A percentile compares a stretch with the other conserved stretches of the same genome.
phyloP scores from a whole-genome alignment of 805 yeast genomes.

The Hanseniaspora thailandica region DNA sequence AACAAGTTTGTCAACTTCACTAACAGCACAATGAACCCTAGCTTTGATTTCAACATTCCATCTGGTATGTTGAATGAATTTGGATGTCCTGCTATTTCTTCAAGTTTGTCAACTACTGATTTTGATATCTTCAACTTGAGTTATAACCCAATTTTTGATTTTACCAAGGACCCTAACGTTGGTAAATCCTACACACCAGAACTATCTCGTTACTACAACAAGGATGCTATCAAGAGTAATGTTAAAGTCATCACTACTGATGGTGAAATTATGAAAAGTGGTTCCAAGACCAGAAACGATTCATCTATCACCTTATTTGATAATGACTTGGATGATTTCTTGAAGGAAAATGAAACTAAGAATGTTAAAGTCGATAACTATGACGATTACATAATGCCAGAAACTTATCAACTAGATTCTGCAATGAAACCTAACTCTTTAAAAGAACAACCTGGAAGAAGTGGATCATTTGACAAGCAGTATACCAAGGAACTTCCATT shows the following conservation, averaged over 20 bases:
- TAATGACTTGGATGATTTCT: constrained; percentile 4
- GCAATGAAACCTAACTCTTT: neutral
- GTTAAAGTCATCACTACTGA: constrained; percentile 20
- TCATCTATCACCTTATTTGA: neutral
- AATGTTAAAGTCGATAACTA: neutral
- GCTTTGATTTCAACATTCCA: constrained; percentile 53
- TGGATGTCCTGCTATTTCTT: constrained; percentile 49
- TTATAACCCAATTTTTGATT: constrained; percentile 29
- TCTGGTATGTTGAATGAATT: constrained; percentile 30
- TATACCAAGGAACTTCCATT: constrained; percentile 36
- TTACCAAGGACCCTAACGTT: constrained; percentile 21
- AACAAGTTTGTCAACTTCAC: constrained; percentile 72
- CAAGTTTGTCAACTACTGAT: constrained; percentile 59
- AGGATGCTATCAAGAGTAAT: constrained; percentile 25
- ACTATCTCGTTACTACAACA: constrained; percentile 4
- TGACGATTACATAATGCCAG: constrained; percentile 10
- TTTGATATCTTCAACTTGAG: constrained; percentile 56
- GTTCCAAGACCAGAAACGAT: constrained; percentile 26
- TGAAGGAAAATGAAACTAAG: neutral
- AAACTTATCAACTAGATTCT: constrained; percentile 6
- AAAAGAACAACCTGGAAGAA: constrained; percentile 17
- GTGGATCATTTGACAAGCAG: constrained; percentile 21
- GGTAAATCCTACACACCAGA: constrained; percentile 19
- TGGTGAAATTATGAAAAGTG: constrained; percentile 22
- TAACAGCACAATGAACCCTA: constrained; percentile 77